Evolutionary conservation across 306 rosid species (phyloP), one percentile per base, ranked within the genome.

Genomic region (Ammopiptanthus mongolicus): DNA sequence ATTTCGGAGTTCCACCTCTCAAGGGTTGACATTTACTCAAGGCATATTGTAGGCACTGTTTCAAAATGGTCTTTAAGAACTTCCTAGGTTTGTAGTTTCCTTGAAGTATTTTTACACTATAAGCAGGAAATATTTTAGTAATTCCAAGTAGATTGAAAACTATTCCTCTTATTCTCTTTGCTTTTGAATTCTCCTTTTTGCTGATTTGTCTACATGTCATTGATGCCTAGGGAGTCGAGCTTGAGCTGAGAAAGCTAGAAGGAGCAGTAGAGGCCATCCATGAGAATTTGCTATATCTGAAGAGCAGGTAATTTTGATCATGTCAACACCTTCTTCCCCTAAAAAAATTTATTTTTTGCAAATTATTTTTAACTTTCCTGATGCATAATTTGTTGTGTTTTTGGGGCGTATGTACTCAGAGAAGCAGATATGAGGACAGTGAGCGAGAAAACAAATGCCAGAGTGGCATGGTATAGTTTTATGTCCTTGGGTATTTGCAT

Each of bases 261-360:
- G 97, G 93, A 77, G 89, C 91, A 3, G 98, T 91, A 62, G 93
- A 88, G 78, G 90, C 97, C 57, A 88, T 95, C 80, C 97, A 90
- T 76, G 96, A 88, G 80, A 90, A 95, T 80, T 85, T 91, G 83
- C 82, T 90, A 67, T 85, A 86, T 78, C 90, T 95, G 34, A 95
- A 86, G 93, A 76, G 74, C 83, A 87, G 91, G 98, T 94, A 82
- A 80, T 57, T 28, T 50, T 31, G 12, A 60, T 41, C n/a, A 23
- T 10, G 23, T 42, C 33, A 63, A 67, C 18, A 9, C 13, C 73
- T 8, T n/a, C 55, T 46, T 12, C 23, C 36, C 67, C 29, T 21
- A 17, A 56, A 52, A 47, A 0, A 1, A 14, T 18, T 21, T n/a
- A n/a, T 7, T 5, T n/a, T 17, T 19, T 19, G 34, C 50, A 33